Evolutionary conservation across 2,329 filamentous ascomycete genomes (phyloP), one percentile per base, ranked within the genome.

Genomic region (Fusarium sp.): DNA sequence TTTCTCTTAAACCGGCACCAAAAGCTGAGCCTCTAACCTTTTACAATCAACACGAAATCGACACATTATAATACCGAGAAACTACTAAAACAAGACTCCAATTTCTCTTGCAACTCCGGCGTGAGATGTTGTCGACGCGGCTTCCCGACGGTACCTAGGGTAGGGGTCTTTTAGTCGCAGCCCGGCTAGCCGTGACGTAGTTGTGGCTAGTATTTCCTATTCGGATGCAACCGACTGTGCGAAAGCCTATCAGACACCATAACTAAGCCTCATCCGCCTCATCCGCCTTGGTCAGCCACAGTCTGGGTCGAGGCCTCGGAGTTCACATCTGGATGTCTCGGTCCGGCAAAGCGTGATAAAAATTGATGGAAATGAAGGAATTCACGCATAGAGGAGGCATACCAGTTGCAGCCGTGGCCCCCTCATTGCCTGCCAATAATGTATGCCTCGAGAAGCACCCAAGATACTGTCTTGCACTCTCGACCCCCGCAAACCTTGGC

Each of bases 401-500:
- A 6, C 44, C 14, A 46, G 42, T n/a, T 46, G 20, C 8, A 14
- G 7, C 20, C 13, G 40, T 23, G 18, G 7, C 42, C 14, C 40
- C 20, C 42, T 46, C 42, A 25, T 23, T 3, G 0, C 2, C 20
- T 46, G 1, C 46, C 27, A 33, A n/a, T 34, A n/a, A 34, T 13
- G 9, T 14, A 23, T 54, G 31, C 44, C 23, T 25, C 16, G 29
- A 54, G 13, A 33, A 23, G 29, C 29, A 33, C 51, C 31, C 29
- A 16, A 53, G 29, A 34, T 53, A 18, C 49, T 53, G 27, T 29
- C 38, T 31, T 25, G 34, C 11, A 14, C 29, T 16, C 18, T 49
- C 25, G n/a, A 25, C 27, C 68, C 60, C 64, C 68, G 60, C 68
- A 70, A 68, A 62, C 33, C 67, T 70, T 70, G 67, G 67, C 60